Base-by-base conservation (phyloP, 2,329 filamentous ascomycete genomes). In the Botrytis paeoniae region DNA sequence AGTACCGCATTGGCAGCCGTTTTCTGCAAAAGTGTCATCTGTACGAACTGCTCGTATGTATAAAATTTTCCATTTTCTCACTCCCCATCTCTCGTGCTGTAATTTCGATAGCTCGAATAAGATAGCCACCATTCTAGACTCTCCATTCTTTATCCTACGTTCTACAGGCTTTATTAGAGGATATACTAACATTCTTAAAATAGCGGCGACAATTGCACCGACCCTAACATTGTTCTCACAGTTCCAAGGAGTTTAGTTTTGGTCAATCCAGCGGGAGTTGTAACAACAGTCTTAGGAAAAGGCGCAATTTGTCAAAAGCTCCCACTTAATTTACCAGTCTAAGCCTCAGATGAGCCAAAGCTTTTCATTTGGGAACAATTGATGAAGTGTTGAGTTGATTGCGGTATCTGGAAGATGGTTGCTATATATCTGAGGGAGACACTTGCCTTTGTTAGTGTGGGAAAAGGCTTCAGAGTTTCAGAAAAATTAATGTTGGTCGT, bases 11-110 rank as follows among this genome's bases (percentile, higher is more conserved):
- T 37, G 25, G 32, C 25, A n/a, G 69, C 41, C 3, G 69, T 64
- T 10, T 70, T 48, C 35, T 70, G 59, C 43, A 39, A 70, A 29
- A 64, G n/a, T 64, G 57, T 61, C 18, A 41, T 37, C n/a, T 70
- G 59, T n/a, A 29, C 10, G 2, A 64, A 63, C 29, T 70, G 41
- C 57, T 14, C 18, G 69, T 64, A 51, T 39, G 69, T 70, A 10
- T 63, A 3, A 22, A 12, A 6, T 18, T 12, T 16, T 37, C 35
- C 14, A 25, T 37, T 59, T 32, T 32, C 29, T 37, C 32, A 1
- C 22, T 14, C 18, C 25, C 12, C 7, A 51, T 51, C 12, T 12
- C 25, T n/a, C 48, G 25, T 4, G 32, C 22, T 18, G 25, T 5
- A 5, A 37, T 8, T 66, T 29, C 3, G 16, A 37, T 16, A 45